A percentile compares a stretch with the other conserved stretches of the same genome.
Conservation (phyloP, 352 stramenopile genomes). For the Pythium grandisporangium region DNA sequence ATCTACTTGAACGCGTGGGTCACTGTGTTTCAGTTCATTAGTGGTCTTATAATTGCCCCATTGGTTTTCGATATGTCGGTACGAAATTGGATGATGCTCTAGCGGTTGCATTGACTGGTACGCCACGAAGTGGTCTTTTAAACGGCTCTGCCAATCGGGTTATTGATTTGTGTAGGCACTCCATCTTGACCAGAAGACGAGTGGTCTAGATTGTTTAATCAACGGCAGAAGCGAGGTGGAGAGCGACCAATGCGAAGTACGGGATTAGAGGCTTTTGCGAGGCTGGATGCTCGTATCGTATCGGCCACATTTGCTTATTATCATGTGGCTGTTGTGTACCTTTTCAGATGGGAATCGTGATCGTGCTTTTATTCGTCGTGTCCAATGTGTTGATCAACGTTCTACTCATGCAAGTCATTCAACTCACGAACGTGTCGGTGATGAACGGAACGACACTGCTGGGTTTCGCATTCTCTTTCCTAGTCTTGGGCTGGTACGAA, state of each 20-base stretch:
- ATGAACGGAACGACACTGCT: constrained; percentile 65
- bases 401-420: constrained; percentile 59
- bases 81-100: no score
- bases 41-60: constrained; percentile 64
- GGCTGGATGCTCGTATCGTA: constrained; percentile 1
- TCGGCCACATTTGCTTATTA: constrained; percentile 1
- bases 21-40: constrained; percentile 79
- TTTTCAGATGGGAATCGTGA: constrained; percentile 53
- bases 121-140: no score
- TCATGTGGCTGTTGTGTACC: no score
- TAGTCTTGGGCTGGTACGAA: constrained; percentile 71
- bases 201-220: constrained; percentile 69
- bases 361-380: constrained; percentile 63
- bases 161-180: constrained; percentile 47
- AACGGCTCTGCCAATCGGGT: no score
- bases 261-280: no score
- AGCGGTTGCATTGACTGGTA: no score
- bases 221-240: constrained; percentile 60
- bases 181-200: constrained; percentile 75
- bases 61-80: constrained; percentile 82
- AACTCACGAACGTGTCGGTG: constrained; percentile 67
- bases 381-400: constrained; percentile 79
- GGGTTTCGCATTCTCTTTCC: constrained; percentile 69
- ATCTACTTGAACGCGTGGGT: constrained; percentile 85
- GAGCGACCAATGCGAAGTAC: constrained; percentile 67